phyloP scores from a whole-genome alignment of 1,284 basidiomycete species.

The Boletus mariae region DNA sequence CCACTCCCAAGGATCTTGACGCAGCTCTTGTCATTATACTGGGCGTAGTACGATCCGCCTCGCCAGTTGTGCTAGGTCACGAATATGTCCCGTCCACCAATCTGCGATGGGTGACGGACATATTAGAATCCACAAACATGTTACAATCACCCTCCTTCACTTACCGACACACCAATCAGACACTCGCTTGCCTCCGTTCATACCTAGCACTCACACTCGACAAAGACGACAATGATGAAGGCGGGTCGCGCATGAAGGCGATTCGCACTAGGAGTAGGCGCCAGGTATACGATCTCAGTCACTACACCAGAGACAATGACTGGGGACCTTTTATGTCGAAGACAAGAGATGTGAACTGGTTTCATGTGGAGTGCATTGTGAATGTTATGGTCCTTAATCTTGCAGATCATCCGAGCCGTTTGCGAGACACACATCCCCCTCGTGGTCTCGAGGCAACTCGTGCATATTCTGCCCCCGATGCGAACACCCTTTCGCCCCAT shows the following conservation, averaged over 20 bases:
- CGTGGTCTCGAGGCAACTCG: slow-evolving; percentile 47
- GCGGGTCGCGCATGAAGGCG: slow-evolving; percentile 26
- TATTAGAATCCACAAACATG: slow-evolving; percentile 36
- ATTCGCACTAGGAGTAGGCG: slow-evolving; percentile 36
- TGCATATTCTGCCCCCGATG: slow-evolving; percentile 48
- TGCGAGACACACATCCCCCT: slow-evolving; percentile 41
- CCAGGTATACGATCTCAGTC: slow-evolving; percentile 53
- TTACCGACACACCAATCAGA: slow-evolving; percentile 13
- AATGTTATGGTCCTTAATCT: slow-evolving; percentile 60
- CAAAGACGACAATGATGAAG: slow-evolving; percentile 27
- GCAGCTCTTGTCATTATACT: slow-evolving; percentile 43
- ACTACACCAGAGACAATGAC: slow-evolving; percentile 45
- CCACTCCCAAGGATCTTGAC: slow-evolving; percentile 31
- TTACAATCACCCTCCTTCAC: slow-evolving; percentile 21
- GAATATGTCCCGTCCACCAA: slow-evolving; percentile 34
- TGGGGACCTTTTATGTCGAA: slow-evolving; percentile 54
- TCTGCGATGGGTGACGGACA: slow-evolving; percentile 40
- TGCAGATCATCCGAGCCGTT: slow-evolving; percentile 37
- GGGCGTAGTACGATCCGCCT: slow-evolving; percentile 40
- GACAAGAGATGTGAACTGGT: slow-evolving; percentile 51
- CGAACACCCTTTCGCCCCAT: slow-evolving; percentile 2
- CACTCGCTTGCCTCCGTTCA: slow-evolving; percentile 36
- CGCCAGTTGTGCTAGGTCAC: slow-evolving; percentile 28
- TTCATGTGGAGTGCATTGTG: slow-evolving; percentile 46
- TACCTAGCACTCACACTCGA: slow-evolving; percentile 43